Base-by-base conservation (phyloP, 805 yeast species). In the Saccharomycodes ludwigii region DNA sequence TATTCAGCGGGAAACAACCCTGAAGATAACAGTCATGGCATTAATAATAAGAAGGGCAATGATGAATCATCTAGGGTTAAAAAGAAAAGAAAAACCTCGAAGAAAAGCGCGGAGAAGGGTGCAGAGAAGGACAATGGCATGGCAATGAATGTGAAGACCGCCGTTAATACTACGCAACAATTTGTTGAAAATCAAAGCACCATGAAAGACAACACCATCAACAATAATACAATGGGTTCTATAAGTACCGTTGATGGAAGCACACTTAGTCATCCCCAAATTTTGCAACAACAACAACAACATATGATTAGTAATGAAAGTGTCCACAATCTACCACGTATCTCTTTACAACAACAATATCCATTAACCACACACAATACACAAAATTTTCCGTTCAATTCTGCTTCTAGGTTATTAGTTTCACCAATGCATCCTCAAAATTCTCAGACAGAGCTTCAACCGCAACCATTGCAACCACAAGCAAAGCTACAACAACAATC, bases 71-170 rank as follows among this genome's bases (percentile, higher is more conserved):
- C 24, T 24, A 12, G n/a, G n/a, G 18, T 21, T 16, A 21, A 65
- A 61, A 42, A 65, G 65, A 5, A 61, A 58, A 40, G 61, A 9
- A 31, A 26, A n/a, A n/a, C 27, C 38, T 38, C 33, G 7, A 31
- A 18, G 37, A 32, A 19, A 30, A 35, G 8, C 30, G 20, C 27
- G 40, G 32, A 27, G n/a, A 26, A 22, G 22, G 17, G 27, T 24
- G 11, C 31, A 27, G n/a, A 15, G 15, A 13, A 5, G 25, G 20
- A 21, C 40, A 29, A 16, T 29, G 26, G 26, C 27, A 30, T 8
- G 32, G 21, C 18, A 34, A 31, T 13, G 31, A 28, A 24, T 20
- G 29, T 7, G 33, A 26, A 9, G 22, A 27, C 17, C 30, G n/a
- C n/a, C n/a, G n/a, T n/a, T n/a, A n/a, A n/a, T n/a, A n/a, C n/a